These are phyloP conservation scores for Stereocaulon alpinum DNA, from an alignment of 495 filamentous ascomycete genomes.

Conservation along the genomic window DNA sequence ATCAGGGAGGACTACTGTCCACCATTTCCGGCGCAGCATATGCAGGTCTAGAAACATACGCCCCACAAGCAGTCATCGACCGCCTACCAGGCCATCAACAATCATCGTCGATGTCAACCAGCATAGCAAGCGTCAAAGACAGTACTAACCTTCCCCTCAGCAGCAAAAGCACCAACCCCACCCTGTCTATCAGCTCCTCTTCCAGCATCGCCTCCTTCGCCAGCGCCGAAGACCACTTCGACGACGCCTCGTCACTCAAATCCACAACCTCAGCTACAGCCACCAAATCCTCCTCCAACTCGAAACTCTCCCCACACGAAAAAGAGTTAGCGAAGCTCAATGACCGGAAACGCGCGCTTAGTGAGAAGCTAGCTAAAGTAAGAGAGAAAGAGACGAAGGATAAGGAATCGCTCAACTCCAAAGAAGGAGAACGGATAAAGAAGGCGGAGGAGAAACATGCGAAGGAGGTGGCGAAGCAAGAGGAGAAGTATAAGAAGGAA, in stretches of 20 bases:
- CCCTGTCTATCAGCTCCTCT: slow-evolving; percentile 29
- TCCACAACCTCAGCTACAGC: slow-evolving; percentile 12
- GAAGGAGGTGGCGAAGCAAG: slow-evolving; percentile 47
- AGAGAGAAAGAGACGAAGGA: slow-evolving; percentile 37
- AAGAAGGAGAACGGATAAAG: slow-evolving; percentile 37
- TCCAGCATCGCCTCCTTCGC: slow-evolving; percentile 29
- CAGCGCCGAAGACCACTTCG: slow-evolving; percentile 23
- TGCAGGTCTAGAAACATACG: slow-evolving; percentile 33
- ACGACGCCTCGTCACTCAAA: slow-evolving; percentile 12
- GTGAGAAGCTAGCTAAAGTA: slow-evolving; percentile 52
- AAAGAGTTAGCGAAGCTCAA: slow-evolving; percentile 69
- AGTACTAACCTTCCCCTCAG: slow-evolving; percentile 1
- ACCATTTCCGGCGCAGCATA: slow-evolving; percentile 35
- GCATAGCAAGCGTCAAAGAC: slow-evolving; percentile 12
- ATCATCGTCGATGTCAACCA: background rate
- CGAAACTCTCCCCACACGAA: slow-evolving; percentile 42
- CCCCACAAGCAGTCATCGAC: slow-evolving; percentile 39
- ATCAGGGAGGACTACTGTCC: slow-evolving; percentile 32
- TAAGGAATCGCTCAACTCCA: slow-evolving; percentile 33
- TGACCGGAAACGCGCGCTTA: slow-evolving; percentile 55
- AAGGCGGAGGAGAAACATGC: slow-evolving; percentile 52
- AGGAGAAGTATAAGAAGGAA: slow-evolving; percentile 55
- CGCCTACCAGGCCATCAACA: slow-evolving; percentile 34
- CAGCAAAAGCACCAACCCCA: slow-evolving; percentile 25
- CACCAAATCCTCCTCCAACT: slow-evolving; percentile 1